phyloP scores from a whole-genome alignment of 2,329 filamentous ascomycete species.

The Pyricularia sp. region DNA sequence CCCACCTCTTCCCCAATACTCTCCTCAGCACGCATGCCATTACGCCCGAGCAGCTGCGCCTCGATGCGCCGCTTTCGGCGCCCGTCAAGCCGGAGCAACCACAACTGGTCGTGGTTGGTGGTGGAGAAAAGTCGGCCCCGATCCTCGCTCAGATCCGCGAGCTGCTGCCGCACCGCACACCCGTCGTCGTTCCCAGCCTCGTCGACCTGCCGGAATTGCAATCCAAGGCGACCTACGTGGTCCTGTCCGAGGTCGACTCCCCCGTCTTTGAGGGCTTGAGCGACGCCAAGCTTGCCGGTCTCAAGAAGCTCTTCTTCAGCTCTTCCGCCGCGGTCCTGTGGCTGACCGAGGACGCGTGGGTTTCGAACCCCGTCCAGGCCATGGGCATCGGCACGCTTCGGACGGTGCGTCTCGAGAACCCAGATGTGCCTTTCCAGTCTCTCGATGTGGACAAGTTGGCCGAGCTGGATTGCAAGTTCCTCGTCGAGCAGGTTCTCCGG shows the following conservation, averaged over 20 bases:
- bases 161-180: conserved; percentile 13
- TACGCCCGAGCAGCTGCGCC: background rate
- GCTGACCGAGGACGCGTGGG: conserved; percentile 17
- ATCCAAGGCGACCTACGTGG: background rate
- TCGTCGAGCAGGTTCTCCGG: conserved; percentile 11
- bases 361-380: conserved; percentile 14
- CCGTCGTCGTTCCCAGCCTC: background rate
- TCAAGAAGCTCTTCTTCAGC: conserved; percentile 7
- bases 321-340: conserved; percentile 15
- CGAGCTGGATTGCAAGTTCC: background rate
- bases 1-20: background rate
- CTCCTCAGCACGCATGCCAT: conserved; percentile 13
- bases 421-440: conserved; percentile 13
- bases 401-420: conserved; percentile 11
- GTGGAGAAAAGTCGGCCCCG: conserved; percentile 12
- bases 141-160: conserved; percentile 13
- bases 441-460: conserved; percentile 12
- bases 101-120: background rate
- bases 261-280: background rate
- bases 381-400: conserved; percentile 15
- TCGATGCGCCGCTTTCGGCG: background rate
- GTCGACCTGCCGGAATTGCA: background rate
- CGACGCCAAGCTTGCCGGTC: background rate
- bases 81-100: background rate
- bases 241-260: background rate